phyloP scores from a whole-genome alignment of 176 grass and related monocot species.

The Miscanthus lutarioriparius region DNA sequence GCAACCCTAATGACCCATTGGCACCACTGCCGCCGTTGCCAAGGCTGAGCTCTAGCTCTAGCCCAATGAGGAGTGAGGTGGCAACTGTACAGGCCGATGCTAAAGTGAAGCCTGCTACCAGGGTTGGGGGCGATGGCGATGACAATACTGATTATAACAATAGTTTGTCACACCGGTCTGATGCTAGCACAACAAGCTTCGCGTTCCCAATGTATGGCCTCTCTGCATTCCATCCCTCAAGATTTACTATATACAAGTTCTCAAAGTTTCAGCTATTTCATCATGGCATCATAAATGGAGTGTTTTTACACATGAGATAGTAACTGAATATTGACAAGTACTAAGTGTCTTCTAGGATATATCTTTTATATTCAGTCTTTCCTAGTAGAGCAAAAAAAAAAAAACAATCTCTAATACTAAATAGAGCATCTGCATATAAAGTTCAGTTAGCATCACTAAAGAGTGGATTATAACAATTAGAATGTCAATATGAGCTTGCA shows the following conservation, averaged over 20 bases:
- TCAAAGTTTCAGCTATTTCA: not conserved
- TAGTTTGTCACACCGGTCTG: constrained; percentile 44
- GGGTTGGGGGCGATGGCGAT: constrained; percentile 13
- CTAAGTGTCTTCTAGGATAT: not conserved
- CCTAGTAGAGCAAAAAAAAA: not conserved
- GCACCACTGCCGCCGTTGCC: constrained; percentile 32
- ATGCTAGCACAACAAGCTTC: constrained; percentile 63
- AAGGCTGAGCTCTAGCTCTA: constrained; percentile 3
- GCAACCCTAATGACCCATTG: constrained; percentile 38
- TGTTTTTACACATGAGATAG: not conserved
- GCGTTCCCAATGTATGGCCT: constrained; percentile 77
- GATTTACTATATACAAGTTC: constrained; percentile 4
- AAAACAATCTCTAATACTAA: not conserved
- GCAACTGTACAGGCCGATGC: not conserved
- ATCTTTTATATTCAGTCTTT: not conserved
- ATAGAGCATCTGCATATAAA: not conserved
- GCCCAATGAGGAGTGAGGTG: not conserved
- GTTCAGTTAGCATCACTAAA: not conserved
- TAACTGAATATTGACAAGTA: not conserved
- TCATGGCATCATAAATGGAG: not conserved
- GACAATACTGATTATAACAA: constrained; percentile 18
- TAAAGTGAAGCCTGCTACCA: constrained; percentile 27
- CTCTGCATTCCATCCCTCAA: constrained; percentile 22
- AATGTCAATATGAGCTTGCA: not conserved
- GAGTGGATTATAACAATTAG: not conserved